Percentiles rank a stretch among this genome's conserved stretches.
phyloP scores from a whole-genome alignment of 768 basidiomycete genomes.

The Ramaria sp. region DNA sequence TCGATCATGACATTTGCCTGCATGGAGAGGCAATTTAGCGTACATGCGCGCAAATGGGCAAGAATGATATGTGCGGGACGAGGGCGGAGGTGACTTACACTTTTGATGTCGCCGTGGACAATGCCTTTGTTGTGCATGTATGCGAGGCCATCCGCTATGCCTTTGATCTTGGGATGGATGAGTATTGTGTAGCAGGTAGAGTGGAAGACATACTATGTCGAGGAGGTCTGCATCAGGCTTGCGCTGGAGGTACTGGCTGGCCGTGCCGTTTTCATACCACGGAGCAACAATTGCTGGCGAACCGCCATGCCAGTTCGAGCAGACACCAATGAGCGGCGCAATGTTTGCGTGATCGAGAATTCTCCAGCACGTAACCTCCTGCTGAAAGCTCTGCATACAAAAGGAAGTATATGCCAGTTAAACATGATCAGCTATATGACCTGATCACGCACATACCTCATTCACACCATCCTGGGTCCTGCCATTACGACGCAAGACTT shows the following conservation, averaged over 20 bases:
- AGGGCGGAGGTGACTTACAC: not conserved
- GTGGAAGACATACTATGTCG: not conserved
- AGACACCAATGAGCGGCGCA: not conserved
- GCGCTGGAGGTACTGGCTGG: not conserved
- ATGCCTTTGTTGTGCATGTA: conserved; percentile 4
- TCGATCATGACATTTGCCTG: conserved; percentile 10
- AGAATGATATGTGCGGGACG: too few relatives aligned
- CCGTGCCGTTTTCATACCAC: not conserved
- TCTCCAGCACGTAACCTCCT: too few relatives aligned
- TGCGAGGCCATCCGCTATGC: not conserved
- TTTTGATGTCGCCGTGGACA: conserved; percentile 8
- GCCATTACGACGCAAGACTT: too few relatives aligned
- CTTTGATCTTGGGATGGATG: not conserved
- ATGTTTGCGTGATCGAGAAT: not conserved
- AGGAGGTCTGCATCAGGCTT: not conserved
- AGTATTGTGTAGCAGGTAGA: not conserved
- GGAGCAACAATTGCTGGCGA: not conserved
- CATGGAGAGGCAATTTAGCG: too few relatives aligned
- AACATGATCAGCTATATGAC: too few relatives aligned
- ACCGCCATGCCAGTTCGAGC: not conserved
- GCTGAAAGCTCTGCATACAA: too few relatives aligned
- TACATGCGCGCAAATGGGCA: too few relatives aligned
- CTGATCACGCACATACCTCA: too few relatives aligned
- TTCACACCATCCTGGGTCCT: too few relatives aligned
- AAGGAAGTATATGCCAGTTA: too few relatives aligned